Evolutionary conservation across 2,329 filamentous ascomycete species (phyloP), one percentile per base, ranked within the genome.

Genomic region (Alternaria gansuensis): DNA sequence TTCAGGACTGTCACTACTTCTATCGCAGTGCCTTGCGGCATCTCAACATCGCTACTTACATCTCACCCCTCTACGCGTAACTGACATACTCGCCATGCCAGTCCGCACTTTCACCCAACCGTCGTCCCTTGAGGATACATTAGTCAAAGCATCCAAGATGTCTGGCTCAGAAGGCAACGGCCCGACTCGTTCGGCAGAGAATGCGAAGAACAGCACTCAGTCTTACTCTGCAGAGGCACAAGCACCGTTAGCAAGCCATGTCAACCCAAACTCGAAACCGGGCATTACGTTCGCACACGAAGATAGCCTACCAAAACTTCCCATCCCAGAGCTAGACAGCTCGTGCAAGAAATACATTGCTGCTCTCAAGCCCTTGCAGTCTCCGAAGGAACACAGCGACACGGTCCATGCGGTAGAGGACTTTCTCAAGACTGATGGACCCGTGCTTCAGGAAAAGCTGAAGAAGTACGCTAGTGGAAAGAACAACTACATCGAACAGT

Each of bases 401-500:
- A 96, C 91, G 0, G 87, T 85, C 68, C 84, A 88, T 61, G 92
- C 94, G 0, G 89, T 96, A 0, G 83, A 89, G 10, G 92, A 97
- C 29, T 98, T 98, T 67, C 79, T 97, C 39, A 88, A 85, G 67
- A 82, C 84, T 0, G 93, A 97, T 63, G 95, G 95, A 0, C 91
- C 90, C 0, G 87, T 90, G 44, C 80, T 99, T 46, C 93, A 99
- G 75, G 92, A 95, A 61, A 93, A 90, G 77, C 80, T 98, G 56
- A 95, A 93, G 81, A 88, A 89, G 70, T 99, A 98, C 81, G 93
- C 95, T 8, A 88, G 87, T 48, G 92, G 90, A 43, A 94, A 93
- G 80, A 92, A 92, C 36, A 98, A 94, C 78, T 99, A 97, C 75
- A 98, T 99, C 70, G 95, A 98, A 76, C 95, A 99, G 72, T 99